Base-by-base conservation (phyloP, 352 stramenopile genomes). In the Globisporangium cylindrosporum region DNA sequence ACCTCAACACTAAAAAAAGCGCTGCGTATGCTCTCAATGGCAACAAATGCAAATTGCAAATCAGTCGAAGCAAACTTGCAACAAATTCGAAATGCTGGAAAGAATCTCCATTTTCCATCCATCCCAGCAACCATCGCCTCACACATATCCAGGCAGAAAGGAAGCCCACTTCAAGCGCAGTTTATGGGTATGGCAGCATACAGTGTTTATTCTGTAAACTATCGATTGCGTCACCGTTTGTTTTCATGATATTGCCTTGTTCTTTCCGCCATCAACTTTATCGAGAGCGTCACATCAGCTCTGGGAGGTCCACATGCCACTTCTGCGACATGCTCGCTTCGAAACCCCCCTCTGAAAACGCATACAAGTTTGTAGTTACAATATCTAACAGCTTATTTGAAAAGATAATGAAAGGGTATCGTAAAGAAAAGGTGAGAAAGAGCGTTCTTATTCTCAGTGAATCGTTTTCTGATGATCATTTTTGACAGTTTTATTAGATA, bases 211-310 rank as follows among this genome's bases (percentile, higher is more conserved):
- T 27, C 6, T 5, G 1, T 59, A 7, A 58, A 18, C 6, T 59
- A 43, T 59, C 14, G 54, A 59, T 59, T 59, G 54, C 54, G 54
- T 59, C 25, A 63, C n/a, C 20, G 10, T 54, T 24, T 54, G 8
- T n/a, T 34, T 36, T 1, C 15, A 48, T 51, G 10, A 14, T 10
- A 20, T 51, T 2, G 3, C 43, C 0, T n/a, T 7, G 34, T 63
- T 54, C 10, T 24, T 49, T 63, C 57, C n/a, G 15, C 36, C 36
- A 38, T 36, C 36, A 63, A 63, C 58, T 63, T 63, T 18, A 51
- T 63, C 38, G 36, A 36, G 24, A 22, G 24, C 18, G 18, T 24
- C 10, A 18, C 29, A 59, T 59, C 27, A 43, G 4, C 4, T 59
- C 15, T 41, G 1, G 38, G 6, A 59, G 54, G 54, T 59, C 34